These are phyloP conservation scores for Backusella parvicylindrica DNA, from an alignment of 192 early-diverging fungal species.

Conservation along the genomic window DNA sequence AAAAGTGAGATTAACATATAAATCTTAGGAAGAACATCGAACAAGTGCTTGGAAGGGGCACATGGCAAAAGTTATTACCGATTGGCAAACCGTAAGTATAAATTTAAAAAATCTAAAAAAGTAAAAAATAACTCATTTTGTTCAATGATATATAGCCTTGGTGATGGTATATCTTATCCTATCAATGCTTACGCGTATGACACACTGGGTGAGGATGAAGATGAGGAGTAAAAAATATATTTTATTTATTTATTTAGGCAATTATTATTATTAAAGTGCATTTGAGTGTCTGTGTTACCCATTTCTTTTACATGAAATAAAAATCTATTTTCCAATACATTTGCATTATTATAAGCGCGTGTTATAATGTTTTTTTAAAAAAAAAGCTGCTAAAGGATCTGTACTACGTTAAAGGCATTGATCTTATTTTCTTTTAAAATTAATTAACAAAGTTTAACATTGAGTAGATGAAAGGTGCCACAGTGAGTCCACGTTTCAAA, in stretches of 20 bases:
- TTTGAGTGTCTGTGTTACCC: background rate
- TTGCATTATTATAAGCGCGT: background rate
- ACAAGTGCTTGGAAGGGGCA: conserved; percentile 26
- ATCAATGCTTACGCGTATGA: conserved; percentile 32
- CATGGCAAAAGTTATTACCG: conserved; percentile 23
- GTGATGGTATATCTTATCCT: conserved; percentile 28
- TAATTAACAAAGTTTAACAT: background rate
- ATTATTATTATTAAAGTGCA: background rate
- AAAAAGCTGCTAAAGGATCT: background rate
- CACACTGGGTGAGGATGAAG: conserved; percentile 26
- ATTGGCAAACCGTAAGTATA: conserved; percentile 28
- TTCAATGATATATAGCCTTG: conserved; percentile 11
- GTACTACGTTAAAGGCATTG: background rate
- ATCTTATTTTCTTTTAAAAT: background rate
- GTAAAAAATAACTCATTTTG: background rate
- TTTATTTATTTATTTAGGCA: background rate
- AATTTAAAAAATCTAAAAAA: background rate
- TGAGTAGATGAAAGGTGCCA: background rate
- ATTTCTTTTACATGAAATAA: background rate
- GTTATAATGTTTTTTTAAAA: background rate
- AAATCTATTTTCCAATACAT: background rate
- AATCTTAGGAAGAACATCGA: conserved; percentile 23
- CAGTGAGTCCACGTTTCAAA: background rate
- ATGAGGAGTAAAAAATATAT: background rate
- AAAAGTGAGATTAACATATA: too few species aligned